Base-by-base conservation (phyloP, 225 moss, liverwort and hornwort species). In the Sphagnum contortum region DNA sequence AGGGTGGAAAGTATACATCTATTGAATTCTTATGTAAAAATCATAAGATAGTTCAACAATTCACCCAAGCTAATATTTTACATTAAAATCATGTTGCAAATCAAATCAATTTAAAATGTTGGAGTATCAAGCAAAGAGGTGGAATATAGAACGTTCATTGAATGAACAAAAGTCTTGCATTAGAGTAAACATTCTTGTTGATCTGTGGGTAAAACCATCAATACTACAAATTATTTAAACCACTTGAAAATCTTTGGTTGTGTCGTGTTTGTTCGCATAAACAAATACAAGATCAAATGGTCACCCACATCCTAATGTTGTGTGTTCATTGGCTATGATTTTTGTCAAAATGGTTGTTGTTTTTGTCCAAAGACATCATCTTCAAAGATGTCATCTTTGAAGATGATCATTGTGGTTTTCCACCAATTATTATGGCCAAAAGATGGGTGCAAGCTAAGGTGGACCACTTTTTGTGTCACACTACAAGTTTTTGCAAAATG, bases 31-130 rank as follows among this genome's bases (percentile, higher is more conserved):
- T 14, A 4, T 68, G 67, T 60, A 57, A 48, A 46, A 48, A 58
- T 50, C 67, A 68, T 29, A 57, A 57, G 8, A 68, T 68, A 3
- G 6, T 11, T 11, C n/a, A 46, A 46, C 67, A 68, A 49, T 60
- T 68, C 44, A 57, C 58, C 3, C 58, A 57, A 48, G 3, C 67
- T 10, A 49, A 60, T 44, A 68, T 57, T 5, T 57, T 57, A 8
- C 67, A 68, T 49, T 57, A 68, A 60, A 48, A 59, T 48, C 2
- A 48, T 3, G 4, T 48, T 0, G 58, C 67, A 48, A 47, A 68
- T 7, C 10, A 44, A 3, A 59, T 11, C 10, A 60, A 68, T 4
- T 48, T 29, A 29, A 29, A 29, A 29, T 29, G 29, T 29, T 29
- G 29, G 29, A 29, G 29, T 29, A 29, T 29, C 29, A 29, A 29